These are phyloP conservation scores for Starmerella sirachaensis DNA, from an alignment of 805 yeast genomes.

Conservation along the genomic window DNA sequence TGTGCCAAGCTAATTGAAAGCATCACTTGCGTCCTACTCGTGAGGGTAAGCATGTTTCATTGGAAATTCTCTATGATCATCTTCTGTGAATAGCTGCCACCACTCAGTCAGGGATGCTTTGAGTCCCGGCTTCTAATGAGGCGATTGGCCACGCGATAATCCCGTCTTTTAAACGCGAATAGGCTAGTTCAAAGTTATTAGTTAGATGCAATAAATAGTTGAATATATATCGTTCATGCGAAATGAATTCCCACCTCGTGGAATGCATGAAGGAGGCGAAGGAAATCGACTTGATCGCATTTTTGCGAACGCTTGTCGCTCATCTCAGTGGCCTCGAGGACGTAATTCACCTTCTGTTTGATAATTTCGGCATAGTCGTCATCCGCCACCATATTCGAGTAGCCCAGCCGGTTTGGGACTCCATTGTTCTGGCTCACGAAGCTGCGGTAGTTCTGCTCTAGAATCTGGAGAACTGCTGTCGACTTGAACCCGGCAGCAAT, in stretches of 20 bases:
- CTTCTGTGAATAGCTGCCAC: too few species aligned
- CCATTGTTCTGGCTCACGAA: constrained; percentile 46
- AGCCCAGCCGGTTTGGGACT: constrained; percentile 29
- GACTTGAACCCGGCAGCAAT: constrained; percentile 87
- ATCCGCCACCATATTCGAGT: constrained; percentile 30
- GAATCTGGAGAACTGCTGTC: constrained; percentile 59
- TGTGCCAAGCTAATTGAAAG: too few species aligned
- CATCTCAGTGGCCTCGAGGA: constrained; percentile 66
- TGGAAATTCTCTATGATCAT: too few species aligned
- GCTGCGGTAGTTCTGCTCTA: constrained; percentile 80
- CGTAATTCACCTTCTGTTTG: constrained; percentile 58
- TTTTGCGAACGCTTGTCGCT: constrained; percentile 84
- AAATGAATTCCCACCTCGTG: constrained; percentile 96
- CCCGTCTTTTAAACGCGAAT: neutral
- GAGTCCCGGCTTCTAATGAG: too few species aligned
- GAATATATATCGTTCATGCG: constrained; percentile 37
- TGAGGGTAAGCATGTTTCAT: too few species aligned
- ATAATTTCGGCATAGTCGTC: constrained; percentile 37
- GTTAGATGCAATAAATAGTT: neutral
- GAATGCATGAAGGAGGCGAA: constrained; percentile 71
- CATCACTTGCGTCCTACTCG: too few species aligned
- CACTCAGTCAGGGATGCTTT: too few species aligned
- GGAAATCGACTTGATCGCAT: constrained; percentile 88
- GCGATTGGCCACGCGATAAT: neutral
- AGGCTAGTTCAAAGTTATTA: neutral